phyloP scores from a whole-genome alignment of 305 asterid species.

The Solanum aculeatissimum region DNA sequence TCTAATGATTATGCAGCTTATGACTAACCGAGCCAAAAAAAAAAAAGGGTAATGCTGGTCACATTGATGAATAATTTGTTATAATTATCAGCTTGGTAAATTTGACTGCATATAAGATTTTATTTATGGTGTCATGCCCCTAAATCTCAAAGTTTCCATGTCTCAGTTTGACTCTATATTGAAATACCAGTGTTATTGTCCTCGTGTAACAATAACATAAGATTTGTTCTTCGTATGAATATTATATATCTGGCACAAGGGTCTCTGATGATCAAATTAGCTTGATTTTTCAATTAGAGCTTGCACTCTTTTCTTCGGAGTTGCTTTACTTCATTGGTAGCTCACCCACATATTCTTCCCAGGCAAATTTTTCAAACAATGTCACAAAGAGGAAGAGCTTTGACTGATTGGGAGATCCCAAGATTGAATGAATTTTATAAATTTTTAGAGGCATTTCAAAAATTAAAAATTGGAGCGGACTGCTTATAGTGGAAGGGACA shows the following conservation, averaged over 20 bases:
- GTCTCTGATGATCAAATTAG: not conserved
- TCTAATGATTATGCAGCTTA: not conserved
- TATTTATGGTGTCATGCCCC: not conserved
- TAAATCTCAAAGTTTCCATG: not conserved
- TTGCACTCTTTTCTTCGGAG: not conserved
- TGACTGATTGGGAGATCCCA: not conserved
- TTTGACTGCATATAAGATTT: not conserved
- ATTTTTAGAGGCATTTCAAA: not conserved
- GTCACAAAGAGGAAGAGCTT: not conserved
- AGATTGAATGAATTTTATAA: not conserved
- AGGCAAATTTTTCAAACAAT: not conserved
- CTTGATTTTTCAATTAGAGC: not conserved
- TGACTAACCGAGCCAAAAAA: not conserved
- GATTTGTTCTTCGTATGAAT: not conserved
- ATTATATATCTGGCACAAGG: not conserved
- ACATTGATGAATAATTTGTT: not conserved
- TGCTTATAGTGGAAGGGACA: not conserved
- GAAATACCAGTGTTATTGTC: not conserved
- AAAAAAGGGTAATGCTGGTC: not conserved
- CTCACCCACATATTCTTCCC: not conserved
- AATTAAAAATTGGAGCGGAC: not conserved
- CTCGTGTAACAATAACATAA: not conserved
- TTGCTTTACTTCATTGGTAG: not conserved
- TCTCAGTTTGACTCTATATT: not conserved
- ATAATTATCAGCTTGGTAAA: not conserved